phyloP scores from a whole-genome alignment of 2,329 filamentous ascomycete genomes.

The Nannizziopsis barbatae region DNA sequence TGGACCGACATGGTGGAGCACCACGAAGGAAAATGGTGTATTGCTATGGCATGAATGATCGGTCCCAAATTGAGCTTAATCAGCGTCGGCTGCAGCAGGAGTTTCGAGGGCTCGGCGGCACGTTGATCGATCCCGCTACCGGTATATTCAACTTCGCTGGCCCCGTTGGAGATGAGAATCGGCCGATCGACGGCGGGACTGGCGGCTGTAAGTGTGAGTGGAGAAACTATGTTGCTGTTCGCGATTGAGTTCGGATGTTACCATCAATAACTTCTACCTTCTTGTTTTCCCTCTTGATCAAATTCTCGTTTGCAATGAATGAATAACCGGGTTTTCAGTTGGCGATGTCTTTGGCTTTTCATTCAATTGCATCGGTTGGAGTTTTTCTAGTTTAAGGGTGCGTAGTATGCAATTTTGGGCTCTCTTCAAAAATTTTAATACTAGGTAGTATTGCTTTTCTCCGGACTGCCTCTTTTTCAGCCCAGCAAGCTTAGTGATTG shows the following conservation, averaged over 20 bases:
- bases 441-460: no score
- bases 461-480: no score
- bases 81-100: constrained; percentile 43
- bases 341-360: neutral
- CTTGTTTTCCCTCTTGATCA: neutral
- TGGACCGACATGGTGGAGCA: constrained; percentile 51
- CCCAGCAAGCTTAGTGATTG: no score
- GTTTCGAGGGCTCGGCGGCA: constrained; percentile 41
- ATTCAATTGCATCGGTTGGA: neutral
- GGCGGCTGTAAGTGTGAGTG: constrained; percentile 52
- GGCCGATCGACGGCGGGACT: constrained; percentile 44
- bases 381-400: neutral
- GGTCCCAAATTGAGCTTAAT: constrained; percentile 35
- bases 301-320: neutral
- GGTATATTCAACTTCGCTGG: constrained; percentile 31
- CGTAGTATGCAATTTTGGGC: neutral
- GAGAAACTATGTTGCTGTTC: constrained; percentile 40
- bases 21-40: constrained; percentile 46
- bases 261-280: neutral
- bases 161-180: constrained; percentile 16
- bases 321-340: neutral
- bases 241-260: constrained; percentile 2
- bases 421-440: no score
- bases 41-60: constrained; percentile 46
- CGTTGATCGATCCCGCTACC: constrained; percentile 41